Percentiles rank a stretch among this genome's conserved stretches.
Evolutionary conservation across 306 rosid species (phyloP).

Genomic region (Pyrus betulifolia): DNA sequence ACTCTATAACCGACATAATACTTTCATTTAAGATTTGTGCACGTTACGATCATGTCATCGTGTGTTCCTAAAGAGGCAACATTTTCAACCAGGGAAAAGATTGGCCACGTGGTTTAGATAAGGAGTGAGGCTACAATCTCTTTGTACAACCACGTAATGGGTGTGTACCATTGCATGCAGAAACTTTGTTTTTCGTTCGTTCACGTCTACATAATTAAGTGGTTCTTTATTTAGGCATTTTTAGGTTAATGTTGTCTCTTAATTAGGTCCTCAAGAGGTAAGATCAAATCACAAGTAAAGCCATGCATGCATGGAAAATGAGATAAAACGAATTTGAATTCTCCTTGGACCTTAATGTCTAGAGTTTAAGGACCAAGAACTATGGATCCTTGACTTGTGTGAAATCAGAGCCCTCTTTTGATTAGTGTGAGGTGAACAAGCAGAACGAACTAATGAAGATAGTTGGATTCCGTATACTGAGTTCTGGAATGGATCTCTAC

Average conservation of each 20-base stretch:
- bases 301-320: not conserved
- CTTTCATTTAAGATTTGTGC: not conserved
- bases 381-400: too few relatives aligned
- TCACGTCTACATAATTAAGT: not conserved
- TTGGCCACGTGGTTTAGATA: slow-evolving; percentile 1
- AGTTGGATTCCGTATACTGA: too few relatives aligned
- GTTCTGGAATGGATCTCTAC: too few relatives aligned
- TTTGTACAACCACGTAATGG: not conserved
- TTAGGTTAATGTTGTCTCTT: not conserved
- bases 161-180: not conserved
- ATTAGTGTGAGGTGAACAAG: too few relatives aligned
- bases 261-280: not conserved
- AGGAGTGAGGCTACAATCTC: slow-evolving; percentile 15
- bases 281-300: not conserved
- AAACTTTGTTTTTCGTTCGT: not conserved
- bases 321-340: not conserved
- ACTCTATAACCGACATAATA: not conserved
- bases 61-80: not conserved
- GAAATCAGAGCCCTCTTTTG: too few relatives aligned
- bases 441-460: too few relatives aligned
- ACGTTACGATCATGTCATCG: not conserved
- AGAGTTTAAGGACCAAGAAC: too few relatives aligned
- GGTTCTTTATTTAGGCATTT: not conserved
- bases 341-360: too few relatives aligned
- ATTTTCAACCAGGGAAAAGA: not conserved